These are phyloP conservation scores for Pythium coloratum DNA, from an alignment of 352 stramenopile species.

Conservation along the genomic window DNA sequence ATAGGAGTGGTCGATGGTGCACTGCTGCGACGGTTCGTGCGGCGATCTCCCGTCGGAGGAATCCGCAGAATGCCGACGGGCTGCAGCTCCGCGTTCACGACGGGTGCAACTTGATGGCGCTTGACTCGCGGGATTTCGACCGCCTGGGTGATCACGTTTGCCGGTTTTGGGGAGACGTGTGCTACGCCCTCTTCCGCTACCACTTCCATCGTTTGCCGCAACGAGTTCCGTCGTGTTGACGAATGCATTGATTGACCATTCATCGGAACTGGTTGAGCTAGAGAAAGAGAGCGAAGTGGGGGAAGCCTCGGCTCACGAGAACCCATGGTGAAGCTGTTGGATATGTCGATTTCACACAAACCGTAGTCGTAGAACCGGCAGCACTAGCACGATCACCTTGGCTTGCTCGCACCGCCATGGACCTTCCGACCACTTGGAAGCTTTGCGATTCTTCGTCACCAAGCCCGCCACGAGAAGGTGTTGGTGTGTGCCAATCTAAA, in stretches of 20 bases:
- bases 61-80: not conserved
- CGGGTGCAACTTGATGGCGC: constrained; percentile 19
- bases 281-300: not conserved
- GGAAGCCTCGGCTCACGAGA: constrained; percentile 2
- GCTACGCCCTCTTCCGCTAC: constrained; percentile 13
- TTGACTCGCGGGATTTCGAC: constrained; percentile 6
- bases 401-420: not conserved
- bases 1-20: constrained; percentile 13
- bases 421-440: not conserved
- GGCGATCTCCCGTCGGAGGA: not conserved
- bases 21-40: constrained; percentile 11
- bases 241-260: not conserved
- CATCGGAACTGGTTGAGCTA: not conserved
- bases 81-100: constrained; percentile 19
- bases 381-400: not conserved
- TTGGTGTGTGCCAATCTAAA: not conserved
- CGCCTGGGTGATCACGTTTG: not conserved
- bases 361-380: not conserved
- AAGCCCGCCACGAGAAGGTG: not conserved
- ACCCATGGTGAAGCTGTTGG: not conserved
- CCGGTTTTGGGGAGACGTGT: not conserved
- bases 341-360: not conserved
- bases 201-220: not conserved
- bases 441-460: not conserved
- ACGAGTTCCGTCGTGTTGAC: not conserved